Evolutionary conservation across 805 yeast species (phyloP).

Genomic region (Blastobotrys terrestris): DNA sequence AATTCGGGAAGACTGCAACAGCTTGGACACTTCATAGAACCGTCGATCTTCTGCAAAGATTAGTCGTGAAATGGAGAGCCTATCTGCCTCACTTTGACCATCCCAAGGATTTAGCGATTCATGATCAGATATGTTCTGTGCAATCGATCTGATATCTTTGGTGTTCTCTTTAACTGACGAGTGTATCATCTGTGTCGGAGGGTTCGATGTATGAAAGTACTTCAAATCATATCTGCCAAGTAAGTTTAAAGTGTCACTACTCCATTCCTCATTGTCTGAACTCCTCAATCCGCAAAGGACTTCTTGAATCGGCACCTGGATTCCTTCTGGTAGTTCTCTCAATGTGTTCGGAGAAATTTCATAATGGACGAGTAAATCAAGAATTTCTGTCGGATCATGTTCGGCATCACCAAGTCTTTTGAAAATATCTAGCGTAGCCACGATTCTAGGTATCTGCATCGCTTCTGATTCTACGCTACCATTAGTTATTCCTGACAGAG

Average conservation of each 20-base stretch:
- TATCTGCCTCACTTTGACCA: constrained; percentile 62
- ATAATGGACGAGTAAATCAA: constrained; percentile 55
- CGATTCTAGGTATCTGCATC: constrained; percentile 10
- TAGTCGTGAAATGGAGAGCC: constrained; percentile 58
- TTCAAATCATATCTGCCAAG: neutral
- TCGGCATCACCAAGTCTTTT: constrained; percentile 37
- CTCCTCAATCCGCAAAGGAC: constrained; percentile 8
- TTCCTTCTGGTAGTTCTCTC: constrained; percentile 69
- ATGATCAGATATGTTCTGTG: constrained; percentile 36
- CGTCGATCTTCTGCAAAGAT: constrained; percentile 76
- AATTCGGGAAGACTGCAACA: constrained; percentile 62
- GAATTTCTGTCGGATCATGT: constrained; percentile 47
- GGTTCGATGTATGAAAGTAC: neutral
- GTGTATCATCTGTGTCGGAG: constrained; percentile 6
- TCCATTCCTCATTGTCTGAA: neutral
- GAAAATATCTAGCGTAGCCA: constrained; percentile 11
- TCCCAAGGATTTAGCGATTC: constrained; percentile 58
- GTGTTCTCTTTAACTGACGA: constrained; percentile 1
- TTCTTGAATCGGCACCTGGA: constrained; percentile 58
- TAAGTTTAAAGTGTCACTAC: neutral
- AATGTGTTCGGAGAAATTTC: constrained; percentile 43
- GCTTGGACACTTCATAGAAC: constrained; percentile 65
- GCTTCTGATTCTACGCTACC: constrained; percentile 7
- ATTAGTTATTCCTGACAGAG: constrained; percentile 12
- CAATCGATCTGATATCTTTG: constrained; percentile 38